Conservation (phyloP, 805 yeast genomes). For the Candida nemodendra region DNA sequence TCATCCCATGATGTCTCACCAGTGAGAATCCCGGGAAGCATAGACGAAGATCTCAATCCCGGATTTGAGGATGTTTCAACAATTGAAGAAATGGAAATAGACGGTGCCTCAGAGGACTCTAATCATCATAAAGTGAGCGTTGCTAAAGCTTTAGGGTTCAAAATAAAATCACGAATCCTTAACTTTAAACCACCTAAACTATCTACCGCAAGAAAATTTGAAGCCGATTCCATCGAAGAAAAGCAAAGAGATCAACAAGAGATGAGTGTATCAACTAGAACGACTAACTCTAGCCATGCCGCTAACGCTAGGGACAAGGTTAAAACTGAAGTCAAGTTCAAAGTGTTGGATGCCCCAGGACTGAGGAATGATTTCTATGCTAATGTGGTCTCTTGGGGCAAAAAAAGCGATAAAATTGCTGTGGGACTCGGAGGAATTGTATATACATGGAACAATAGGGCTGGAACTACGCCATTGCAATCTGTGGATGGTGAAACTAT, state of each 20-base stretch:
- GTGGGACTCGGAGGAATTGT: conserved; percentile 64
- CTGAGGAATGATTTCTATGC: conserved; percentile 76
- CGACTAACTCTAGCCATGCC: conserved; percentile 10
- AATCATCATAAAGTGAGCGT: conserved; percentile 37
- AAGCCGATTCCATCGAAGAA: conserved; percentile 11
- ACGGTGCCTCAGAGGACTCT: conserved; percentile 6
- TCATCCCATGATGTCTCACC: conserved; percentile 10
- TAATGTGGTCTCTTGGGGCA: conserved; percentile 73
- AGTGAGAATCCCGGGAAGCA: conserved; percentile 8
- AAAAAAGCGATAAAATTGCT: conserved; percentile 45
- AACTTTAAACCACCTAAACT: conserved; percentile 29
- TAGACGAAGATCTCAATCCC: conserved; percentile 10
- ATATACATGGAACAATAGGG: conserved; percentile 59
- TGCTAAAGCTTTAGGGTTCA: conserved; percentile 51
- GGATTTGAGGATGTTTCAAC: conserved; percentile 12
- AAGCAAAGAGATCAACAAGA: conserved; percentile 13
- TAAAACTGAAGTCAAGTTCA: conserved; percentile 42
- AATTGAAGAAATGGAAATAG: conserved; percentile 7
- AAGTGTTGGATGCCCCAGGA: conserved; percentile 67
- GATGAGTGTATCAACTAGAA: conserved; percentile 10
- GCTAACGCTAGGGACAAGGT: conserved; percentile 24
- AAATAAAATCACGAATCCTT: conserved; percentile 41
- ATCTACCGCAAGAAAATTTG: conserved; percentile 7
- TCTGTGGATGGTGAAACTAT: conserved; percentile 42
- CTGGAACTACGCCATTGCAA: conserved; percentile 46